Evolutionary conservation across 2,329 filamentous ascomycete genomes (phyloP).

Genomic region (Colletotrichum cuscutae): DNA sequence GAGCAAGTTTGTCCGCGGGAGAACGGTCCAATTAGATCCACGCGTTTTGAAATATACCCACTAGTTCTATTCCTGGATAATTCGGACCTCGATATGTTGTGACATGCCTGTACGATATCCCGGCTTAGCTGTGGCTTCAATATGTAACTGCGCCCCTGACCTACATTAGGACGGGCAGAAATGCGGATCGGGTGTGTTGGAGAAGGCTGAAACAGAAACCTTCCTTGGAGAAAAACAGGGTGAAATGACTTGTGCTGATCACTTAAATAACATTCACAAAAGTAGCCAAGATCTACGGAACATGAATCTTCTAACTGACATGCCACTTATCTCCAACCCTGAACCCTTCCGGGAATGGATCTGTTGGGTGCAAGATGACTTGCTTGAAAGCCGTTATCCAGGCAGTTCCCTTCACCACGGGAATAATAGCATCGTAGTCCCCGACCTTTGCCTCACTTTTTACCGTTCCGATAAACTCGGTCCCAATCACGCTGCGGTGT

Average conservation of each 20-base stretch:
- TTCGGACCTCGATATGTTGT: no score
- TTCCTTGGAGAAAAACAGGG: background rate
- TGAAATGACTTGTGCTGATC: background rate
- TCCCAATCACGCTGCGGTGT: background rate
- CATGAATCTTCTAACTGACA: background rate
- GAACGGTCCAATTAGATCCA: background rate
- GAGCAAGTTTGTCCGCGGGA: background rate
- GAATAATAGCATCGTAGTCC: background rate
- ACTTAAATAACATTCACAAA: background rate
- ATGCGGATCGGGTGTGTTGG: no score
- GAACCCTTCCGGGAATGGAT: background rate
- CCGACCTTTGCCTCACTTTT: background rate
- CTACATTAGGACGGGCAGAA: background rate
- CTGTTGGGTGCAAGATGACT: background rate
- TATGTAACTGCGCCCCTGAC: background rate
- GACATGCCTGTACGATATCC: background rate
- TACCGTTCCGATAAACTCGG: background rate
- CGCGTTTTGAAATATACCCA: slow-evolving; percentile 10
- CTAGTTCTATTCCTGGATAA: background rate
- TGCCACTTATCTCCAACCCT: background rate
- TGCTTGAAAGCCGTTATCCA: background rate
- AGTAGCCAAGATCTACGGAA: background rate
- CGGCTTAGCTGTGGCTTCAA: background rate
- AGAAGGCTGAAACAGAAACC: background rate
- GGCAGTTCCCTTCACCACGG: background rate